Evolutionary conservation across 2,329 filamentous ascomycete genomes (phyloP).

Genomic region (Berkeleyomyces basicola): DNA sequence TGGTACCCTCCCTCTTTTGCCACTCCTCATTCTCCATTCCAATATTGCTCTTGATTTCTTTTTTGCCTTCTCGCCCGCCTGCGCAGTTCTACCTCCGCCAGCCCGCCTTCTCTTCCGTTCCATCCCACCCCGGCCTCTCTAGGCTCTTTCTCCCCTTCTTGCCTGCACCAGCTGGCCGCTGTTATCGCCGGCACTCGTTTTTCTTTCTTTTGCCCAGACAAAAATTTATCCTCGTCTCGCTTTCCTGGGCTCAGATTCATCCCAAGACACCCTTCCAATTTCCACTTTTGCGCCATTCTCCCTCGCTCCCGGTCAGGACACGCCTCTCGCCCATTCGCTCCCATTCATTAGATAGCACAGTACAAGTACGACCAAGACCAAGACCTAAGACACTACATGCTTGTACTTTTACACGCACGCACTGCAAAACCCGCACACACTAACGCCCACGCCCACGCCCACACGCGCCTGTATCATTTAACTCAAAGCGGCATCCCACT

Average conservation of each 20-base stretch:
- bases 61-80: background rate
- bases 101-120: background rate
- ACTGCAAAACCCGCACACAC: background rate
- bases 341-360: background rate
- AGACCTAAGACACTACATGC: background rate
- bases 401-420: background rate
- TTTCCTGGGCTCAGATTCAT: background rate
- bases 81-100: background rate
- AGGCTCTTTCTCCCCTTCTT: background rate
- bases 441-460: background rate
- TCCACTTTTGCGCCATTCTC: background rate
- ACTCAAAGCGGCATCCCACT: background rate
- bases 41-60: background rate
- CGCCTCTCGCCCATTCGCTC: background rate
- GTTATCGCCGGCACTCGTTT: background rate
- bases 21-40: background rate
- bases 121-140: background rate
- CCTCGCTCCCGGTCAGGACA: background rate
- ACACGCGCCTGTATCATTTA: background rate
- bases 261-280: constrained; percentile 2
- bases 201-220: background rate
- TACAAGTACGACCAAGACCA: background rate
- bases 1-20: background rate
- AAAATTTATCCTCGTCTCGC: background rate
- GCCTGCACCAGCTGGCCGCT: background rate